Evolutionary conservation across 1,284 basidiomycete genomes (phyloP).

Genomic region (Sporisorium sorghi): DNA sequence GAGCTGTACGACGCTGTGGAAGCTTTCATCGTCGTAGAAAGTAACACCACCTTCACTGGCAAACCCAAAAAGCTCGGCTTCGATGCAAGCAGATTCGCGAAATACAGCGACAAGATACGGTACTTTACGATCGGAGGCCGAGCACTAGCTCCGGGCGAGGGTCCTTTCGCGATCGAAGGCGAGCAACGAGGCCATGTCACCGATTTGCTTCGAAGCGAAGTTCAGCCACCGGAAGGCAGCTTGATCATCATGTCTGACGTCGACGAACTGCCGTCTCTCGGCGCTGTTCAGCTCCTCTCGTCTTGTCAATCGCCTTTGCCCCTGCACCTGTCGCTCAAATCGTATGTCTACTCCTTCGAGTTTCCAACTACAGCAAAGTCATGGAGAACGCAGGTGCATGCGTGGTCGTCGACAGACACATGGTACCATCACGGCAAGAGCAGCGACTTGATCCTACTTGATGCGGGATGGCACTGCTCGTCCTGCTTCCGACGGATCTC

Average conservation of each 20-base stretch:
- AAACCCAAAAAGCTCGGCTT: conserved; percentile 31
- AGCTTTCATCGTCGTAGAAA: conserved; percentile 78
- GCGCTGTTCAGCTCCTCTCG: conserved; percentile 75
- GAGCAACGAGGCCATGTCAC: conserved; percentile 20
- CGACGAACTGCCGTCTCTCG: conserved; percentile 77
- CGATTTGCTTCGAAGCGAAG: conserved; percentile 10
- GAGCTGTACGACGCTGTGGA: conserved; percentile 77
- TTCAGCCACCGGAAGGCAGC: conserved; percentile 25
- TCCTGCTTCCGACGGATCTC: conserved; percentile 77
- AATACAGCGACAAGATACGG: conserved; percentile 20
- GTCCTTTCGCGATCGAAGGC: conserved; percentile 29
- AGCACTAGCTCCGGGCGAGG: conserved; percentile 17
- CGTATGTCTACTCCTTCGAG: conserved; percentile 78
- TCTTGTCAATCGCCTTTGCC: conserved; percentile 75
- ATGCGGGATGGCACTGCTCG: conserved; percentile 74
- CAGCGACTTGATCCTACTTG: conserved; percentile 74
- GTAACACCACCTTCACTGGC: conserved; percentile 70
- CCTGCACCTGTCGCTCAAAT: conserved; percentile 77
- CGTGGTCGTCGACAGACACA: conserved; percentile 70
- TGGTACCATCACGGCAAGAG: conserved; percentile 76
- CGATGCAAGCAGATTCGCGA: conserved; percentile 12
- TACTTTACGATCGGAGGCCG: conserved; percentile 27
- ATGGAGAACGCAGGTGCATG: conserved; percentile 75
- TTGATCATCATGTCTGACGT: conserved; percentile 78
- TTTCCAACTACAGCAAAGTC: conserved; percentile 72